These are phyloP conservation scores for Boechera stricta DNA, from an alignment of 345 rosid genomes.

Conservation along the genomic window DNA sequence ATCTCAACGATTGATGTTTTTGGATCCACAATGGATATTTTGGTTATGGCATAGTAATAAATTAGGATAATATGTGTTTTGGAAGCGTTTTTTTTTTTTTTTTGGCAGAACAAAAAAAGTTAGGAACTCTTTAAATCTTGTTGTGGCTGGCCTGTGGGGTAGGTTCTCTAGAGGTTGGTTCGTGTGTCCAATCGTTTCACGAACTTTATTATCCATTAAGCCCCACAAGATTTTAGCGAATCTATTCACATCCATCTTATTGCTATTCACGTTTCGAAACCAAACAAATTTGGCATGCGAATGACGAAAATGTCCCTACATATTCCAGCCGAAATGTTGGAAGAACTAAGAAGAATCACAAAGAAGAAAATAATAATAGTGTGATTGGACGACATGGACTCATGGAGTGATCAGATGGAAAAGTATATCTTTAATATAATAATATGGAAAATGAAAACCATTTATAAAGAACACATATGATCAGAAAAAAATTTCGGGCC, in stretches of 20 bases:
- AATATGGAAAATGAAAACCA: too few species aligned
- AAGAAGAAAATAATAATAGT: not conserved
- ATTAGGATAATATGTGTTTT: not conserved
- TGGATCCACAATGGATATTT: not conserved
- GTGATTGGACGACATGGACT: constrained; percentile 27
- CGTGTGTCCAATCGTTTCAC: constrained; percentile 33
- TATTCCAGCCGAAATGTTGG: constrained; percentile 23
- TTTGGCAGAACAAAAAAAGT: too few species aligned
- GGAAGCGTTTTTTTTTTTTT: not conserved
- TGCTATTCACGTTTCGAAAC: constrained; percentile 33
- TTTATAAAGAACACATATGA: too few species aligned
- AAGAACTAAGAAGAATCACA: not conserved
- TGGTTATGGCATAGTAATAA: not conserved
- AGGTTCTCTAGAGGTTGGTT: constrained; percentile 8
- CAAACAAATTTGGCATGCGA: constrained; percentile 6
- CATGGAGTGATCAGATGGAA: constrained; percentile 8
- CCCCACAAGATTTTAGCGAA: constrained; percentile 36
- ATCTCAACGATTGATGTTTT: not conserved
- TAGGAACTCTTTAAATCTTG: not conserved
- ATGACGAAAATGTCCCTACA: constrained; percentile 15
- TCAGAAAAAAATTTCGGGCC: too few species aligned
- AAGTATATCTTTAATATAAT: too few species aligned
- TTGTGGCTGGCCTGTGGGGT: not conserved
- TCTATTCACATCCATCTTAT: constrained; percentile 26
- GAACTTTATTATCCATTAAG: constrained; percentile 30